Evolutionary conservation across 2,329 filamentous ascomycete species (phyloP), one percentile per base, ranked within the genome.

Genomic region (Pezicula rhizophila): DNA sequence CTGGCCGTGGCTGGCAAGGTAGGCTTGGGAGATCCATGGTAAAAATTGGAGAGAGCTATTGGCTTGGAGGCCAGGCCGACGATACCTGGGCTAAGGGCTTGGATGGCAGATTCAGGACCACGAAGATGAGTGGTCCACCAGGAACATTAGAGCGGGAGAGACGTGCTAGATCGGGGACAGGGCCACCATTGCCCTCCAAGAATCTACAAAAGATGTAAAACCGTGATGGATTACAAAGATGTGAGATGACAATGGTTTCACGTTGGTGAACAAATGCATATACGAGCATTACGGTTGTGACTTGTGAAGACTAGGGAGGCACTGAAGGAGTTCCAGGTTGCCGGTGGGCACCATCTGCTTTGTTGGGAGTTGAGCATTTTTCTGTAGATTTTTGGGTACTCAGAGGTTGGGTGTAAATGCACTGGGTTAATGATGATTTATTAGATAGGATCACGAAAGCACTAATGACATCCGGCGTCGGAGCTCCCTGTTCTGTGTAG

Each of bases 21-120:
- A 83, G 80, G 60, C 62, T 95, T 10, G 91, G 90, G n/a, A 78
- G 91, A 45, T 63, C 78, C 28, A 87, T 96, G 87, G 76, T 95
- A 25, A 77, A 76, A 8, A 74, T 89, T 20, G 86, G 86, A 35
- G 79, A 79, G 56, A 76, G 75, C 49, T 96, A 95, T 70, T 96
- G 91, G 90, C 72, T 95, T 14, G 87, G 86, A 52, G 80, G 80
- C 49, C 73, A 79, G 50, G 67, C 60, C 1, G 74, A 80, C 54
- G 77, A 83, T 43, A 81, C 82, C 52, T 93, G 87, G 87, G 77
- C 84, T 60, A 75, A 78, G 42, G 78, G 75, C 8, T 72, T 83
- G 56, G 74, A 77, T 54, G 77, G 78, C 52, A 79, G 82, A 60
- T 81, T 86, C 65, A 78, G 74, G 58, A 70, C 64, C 41, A 66